A percentile compares a stretch with the other conserved stretches of the same genome.
phyloP scores from a whole-genome alignment of 2,329 filamentous ascomycete genomes.

The Fusarium aywerte region DNA sequence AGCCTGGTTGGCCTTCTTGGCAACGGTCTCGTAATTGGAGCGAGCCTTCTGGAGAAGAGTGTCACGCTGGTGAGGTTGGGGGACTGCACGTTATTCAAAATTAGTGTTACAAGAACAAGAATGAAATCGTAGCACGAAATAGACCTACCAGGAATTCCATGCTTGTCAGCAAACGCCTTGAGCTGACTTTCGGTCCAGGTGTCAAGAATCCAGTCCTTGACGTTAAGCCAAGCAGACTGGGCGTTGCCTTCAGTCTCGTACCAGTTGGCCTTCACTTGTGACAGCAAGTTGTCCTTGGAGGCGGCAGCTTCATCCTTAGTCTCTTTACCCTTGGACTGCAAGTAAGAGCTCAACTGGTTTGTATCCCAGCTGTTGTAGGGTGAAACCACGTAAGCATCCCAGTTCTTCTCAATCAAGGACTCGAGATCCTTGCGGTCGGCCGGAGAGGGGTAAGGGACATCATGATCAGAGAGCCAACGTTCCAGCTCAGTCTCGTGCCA shows the following conservation, averaged over 20 bases:
- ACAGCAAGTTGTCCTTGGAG: constrained; percentile 74
- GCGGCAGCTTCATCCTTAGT: constrained; percentile 73
- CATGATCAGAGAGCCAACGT: constrained; percentile 93
- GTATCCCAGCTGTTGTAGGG: constrained; percentile 84
- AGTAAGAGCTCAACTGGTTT: constrained; percentile 72
- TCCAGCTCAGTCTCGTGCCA: constrained; percentile 99
- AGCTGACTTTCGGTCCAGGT: constrained; percentile 94
- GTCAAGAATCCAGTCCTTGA: constrained; percentile 94
- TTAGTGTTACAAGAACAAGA: background rate
- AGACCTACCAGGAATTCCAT: constrained; percentile 76
- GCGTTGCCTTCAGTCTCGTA: constrained; percentile 82
- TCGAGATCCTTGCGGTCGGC: constrained; percentile 96
- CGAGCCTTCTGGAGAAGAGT: constrained; percentile 81
- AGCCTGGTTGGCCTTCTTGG: constrained; percentile 80
- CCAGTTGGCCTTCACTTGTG: constrained; percentile 78
- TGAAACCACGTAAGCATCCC: constrained; percentile 78
- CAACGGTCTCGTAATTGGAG: constrained; percentile 80
- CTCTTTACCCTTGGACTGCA: constrained; percentile 77
- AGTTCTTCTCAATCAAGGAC: constrained; percentile 87
- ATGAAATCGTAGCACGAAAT: too few species aligned
- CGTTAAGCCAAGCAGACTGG: constrained; percentile 74
- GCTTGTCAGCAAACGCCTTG: constrained; percentile 90
- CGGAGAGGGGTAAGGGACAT: constrained; percentile 88
- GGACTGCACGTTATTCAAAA: constrained; percentile 59
- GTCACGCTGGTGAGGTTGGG: constrained; percentile 88